Evolutionary conservation across 2,329 filamentous ascomycete species (phyloP).

Genomic region (Talaromyces verruculosus): DNA sequence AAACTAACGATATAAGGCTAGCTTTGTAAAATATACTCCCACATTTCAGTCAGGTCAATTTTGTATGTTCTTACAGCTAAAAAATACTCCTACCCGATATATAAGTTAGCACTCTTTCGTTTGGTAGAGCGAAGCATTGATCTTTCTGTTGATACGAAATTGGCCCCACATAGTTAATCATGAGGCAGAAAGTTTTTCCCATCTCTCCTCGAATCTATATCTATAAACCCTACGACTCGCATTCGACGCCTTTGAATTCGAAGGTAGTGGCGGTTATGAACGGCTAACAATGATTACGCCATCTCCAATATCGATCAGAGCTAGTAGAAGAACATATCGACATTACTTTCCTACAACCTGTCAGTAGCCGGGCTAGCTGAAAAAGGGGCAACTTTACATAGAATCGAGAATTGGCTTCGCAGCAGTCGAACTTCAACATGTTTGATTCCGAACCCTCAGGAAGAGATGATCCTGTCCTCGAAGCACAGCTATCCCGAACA

Average conservation of each 20-base stretch:
- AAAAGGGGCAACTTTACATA: not conserved
- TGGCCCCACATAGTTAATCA: constrained; percentile 2
- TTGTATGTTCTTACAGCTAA: too few relatives aligned
- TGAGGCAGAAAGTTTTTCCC: not conserved
- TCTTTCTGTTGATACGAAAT: not conserved
- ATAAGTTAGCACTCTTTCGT: not conserved
- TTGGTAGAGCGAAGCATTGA: not conserved
- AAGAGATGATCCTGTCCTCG: constrained; percentile 9
- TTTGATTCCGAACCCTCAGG: not conserved
- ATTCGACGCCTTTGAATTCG: too few relatives aligned
- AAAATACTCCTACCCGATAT: too few relatives aligned
- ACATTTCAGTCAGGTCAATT: too few relatives aligned
- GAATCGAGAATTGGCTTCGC: not conserved
- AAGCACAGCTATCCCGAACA: constrained; percentile 16
- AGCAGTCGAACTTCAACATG: not conserved
- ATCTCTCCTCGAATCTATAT: not conserved
- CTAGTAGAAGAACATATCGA: not conserved
- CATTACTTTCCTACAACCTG: not conserved
- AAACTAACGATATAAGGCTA: too few relatives aligned
- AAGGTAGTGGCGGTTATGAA: not conserved
- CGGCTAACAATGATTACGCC: not conserved
- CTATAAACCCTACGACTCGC: not conserved
- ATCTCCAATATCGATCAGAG: not conserved
- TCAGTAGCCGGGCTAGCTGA: not conserved
- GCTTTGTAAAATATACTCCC: too few relatives aligned